phyloP scores from a whole-genome alignment of 1,284 basidiomycete genomes.

The Puccinia horiana region DNA sequence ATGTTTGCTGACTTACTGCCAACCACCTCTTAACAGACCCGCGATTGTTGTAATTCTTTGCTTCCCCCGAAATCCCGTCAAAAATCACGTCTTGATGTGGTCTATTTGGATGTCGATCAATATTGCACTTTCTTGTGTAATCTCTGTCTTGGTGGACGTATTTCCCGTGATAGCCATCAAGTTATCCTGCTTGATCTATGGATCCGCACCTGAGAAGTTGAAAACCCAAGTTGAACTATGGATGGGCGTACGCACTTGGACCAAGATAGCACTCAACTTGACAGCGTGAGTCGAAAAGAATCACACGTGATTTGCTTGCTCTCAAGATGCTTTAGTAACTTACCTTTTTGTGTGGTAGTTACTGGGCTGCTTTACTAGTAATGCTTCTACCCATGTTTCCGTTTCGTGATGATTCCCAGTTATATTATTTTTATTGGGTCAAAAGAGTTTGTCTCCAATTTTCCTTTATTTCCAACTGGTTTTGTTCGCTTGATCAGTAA shows the following conservation, averaged over 20 bases:
- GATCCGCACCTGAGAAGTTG: constrained; percentile 43
- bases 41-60: constrained; percentile 12
- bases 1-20: neutral
- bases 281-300: constrained; percentile 22
- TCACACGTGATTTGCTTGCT: neutral
- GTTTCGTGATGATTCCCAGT: neutral
- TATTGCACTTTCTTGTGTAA: constrained; percentile 27
- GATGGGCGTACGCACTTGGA: constrained; percentile 40
- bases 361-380: constrained; percentile 23
- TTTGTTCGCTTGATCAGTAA: neutral
- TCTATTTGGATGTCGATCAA: constrained; percentile 33
- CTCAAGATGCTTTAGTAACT: neutral
- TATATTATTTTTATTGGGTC: constrained; percentile 29
- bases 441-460: constrained; percentile 3
- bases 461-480: neutral
- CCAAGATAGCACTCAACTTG: constrained; percentile 38
- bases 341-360: constrained; percentile 9
- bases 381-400: constrained; percentile 43
- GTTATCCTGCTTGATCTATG: constrained; percentile 29
- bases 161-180: constrained; percentile 35
- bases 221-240: constrained; percentile 49
- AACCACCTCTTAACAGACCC: neutral
- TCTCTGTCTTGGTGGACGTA: constrained; percentile 40
- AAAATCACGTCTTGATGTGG: constrained; percentile 28
- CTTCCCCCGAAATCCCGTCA: constrained; percentile 9